Percentiles rank a stretch among this genome's conserved stretches.
These are phyloP conservation scores for Rusavskia elegans DNA, from an alignment of 495 filamentous ascomycete species.

Conservation along the genomic window DNA sequence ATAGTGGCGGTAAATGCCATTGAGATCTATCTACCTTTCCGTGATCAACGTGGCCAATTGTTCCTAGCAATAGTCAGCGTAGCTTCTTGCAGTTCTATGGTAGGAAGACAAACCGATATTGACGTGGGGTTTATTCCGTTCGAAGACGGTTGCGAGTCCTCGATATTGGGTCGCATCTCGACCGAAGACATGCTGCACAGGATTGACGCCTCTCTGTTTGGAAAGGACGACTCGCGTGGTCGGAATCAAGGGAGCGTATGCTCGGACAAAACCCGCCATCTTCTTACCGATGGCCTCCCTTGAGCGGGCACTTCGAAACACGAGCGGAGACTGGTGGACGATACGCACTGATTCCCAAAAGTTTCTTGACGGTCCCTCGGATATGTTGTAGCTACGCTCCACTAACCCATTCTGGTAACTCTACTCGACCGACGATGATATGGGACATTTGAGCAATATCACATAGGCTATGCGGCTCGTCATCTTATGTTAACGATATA, in stretches of 20 bases:
- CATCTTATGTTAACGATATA: no score
- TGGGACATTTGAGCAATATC: no score
- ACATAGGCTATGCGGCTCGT: no score
- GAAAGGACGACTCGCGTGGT: conserved; percentile 47
- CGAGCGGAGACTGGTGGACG: neutral
- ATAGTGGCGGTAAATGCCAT: neutral
- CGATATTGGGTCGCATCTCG: conserved; percentile 50
- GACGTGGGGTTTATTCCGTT: conserved; percentile 91
- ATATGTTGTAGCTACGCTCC: no score
- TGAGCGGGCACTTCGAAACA: no score
- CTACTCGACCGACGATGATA: no score
- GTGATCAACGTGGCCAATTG: conserved; percentile 98
- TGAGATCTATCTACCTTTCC: conserved; percentile 55
- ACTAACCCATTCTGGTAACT: no score
- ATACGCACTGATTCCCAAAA: neutral
- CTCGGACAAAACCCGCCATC: conserved; percentile 51
- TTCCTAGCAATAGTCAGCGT: conserved; percentile 36
- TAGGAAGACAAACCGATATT: conserved; percentile 61
- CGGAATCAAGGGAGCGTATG: conserved; percentile 52
- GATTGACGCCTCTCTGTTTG: conserved; percentile 45
- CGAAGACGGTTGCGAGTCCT: conserved; percentile 62
- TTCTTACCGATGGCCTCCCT: conserved; percentile 14
- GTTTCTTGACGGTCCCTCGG: neutral
- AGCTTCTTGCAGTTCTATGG: conserved; percentile 1
- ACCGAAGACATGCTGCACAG: conserved; percentile 52